Evolutionary conservation across 1,139 yeast genomes (phyloP), one percentile per base, ranked within the genome.

Genomic region (Candida pseudoviswanathii): DNA sequence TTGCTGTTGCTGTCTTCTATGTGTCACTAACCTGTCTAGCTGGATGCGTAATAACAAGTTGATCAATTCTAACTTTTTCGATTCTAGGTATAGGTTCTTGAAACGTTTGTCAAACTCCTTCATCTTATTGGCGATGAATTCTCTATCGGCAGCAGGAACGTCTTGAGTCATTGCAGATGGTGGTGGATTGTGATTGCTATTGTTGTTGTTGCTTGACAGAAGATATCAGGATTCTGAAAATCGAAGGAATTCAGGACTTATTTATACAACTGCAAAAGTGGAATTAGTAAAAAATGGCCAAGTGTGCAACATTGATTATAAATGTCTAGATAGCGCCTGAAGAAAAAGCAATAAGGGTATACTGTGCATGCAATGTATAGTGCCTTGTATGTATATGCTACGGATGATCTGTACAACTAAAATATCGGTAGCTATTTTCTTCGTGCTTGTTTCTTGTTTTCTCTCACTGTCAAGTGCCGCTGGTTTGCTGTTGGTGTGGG

Each of bases 91-190:
- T 41, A 41, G 24, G 11, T 30, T 41, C 43, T 41, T 41, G 25
- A 41, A 41, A 3, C 43, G 34, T 41, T 41, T 41, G 9, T 41
- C 43, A 41, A 41, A 41, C 24, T 41, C 43, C 24, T 41, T 41
- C 43, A 41, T 29, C 33, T 41, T 41, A 3, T 4, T 5, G 22
- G 43, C 36, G 22, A 41, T 41, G n/a, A 29, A 16, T 11, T 27
- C 33, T 41, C 21, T 11, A 30, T 41, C 34, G n/a, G 22, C 8
- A 16, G 36, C 10, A 7, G 43, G 43, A 22, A 22, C 10, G 22
- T 39, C 29, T 24, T 37, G 40, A 37, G 40, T 37, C 40, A 37
- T 34, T 24, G 16, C 36, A 25, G 38, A 4, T 10, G 3, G 3
- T 3, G 25, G n/a, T 16, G 16, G 16, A 16, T 16, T 16, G 16